Evolutionary conservation across 148 eudicot genomes (phyloP), one percentile per base, ranked within the genome.

Genomic region (Spergularia marina): DNA sequence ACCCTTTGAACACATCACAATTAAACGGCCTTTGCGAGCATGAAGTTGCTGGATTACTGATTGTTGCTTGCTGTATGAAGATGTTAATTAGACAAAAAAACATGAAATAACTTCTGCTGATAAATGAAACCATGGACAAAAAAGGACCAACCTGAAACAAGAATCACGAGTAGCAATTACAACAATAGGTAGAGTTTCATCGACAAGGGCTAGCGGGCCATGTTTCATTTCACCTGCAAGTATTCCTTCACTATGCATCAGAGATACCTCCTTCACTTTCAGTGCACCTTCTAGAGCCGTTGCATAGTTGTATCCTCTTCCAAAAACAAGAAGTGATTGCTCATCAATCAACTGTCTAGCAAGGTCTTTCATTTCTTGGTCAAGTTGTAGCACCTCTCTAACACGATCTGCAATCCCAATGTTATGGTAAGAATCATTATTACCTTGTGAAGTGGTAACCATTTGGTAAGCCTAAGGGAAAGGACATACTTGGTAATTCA

Each of bases 151-250:
- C 98, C 88, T 89, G 89, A 91, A 92, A 79, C 99, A 96, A 85
- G 85, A 80, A 82, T 96, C 99, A 58, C 82, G 97, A 65, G 99
- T 92, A 55, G 99, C 98, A 74, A 92, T 88, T 36, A 96, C 99
- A 75, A 96, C 75, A 67, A 96, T 96, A 39, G 98, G 98, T 66
- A 96, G 97, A 79, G 80, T 89, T 80, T 96, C 94, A 62, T 96
- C 99, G 7, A 96, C 99, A 66, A 96, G 85, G 47, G 98, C 99
- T 67, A 96, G 76, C 17, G 99, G 99, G 66, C 98, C 99, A 80
- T 96, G 99, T 75, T 92, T 96, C 98, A 92, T 92, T 86, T 96
- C 99, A 52, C 99, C 99, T 16, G 99, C 99, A 79, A 96, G 99
- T 77, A 96, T 96, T 76, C 98, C 98, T 84, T 96, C 99, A 79